Conservation (phyloP, 805 yeast species). For the Kodamaea lidongshanica region DNA sequence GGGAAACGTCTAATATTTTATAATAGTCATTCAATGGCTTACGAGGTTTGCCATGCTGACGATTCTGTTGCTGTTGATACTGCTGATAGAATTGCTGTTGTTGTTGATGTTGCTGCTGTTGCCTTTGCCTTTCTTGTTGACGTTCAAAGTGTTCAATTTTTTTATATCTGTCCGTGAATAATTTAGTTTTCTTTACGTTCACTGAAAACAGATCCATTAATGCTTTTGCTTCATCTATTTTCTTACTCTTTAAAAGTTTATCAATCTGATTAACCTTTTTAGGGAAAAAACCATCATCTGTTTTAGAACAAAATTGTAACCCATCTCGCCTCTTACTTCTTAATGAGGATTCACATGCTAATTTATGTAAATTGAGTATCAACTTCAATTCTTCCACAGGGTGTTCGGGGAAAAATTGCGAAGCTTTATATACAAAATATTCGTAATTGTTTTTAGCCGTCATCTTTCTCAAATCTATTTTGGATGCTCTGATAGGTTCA, state of each 20-base stretch:
- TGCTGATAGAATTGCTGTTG: constrained; percentile 34
- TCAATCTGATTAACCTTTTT: constrained; percentile 31
- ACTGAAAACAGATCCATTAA: constrained; percentile 28
- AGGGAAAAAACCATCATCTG: constrained; percentile 32
- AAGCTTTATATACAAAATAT: constrained; percentile 34
- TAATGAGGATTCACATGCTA: constrained; percentile 38
- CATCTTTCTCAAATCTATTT: constrained; percentile 19
- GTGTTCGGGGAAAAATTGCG: constrained; percentile 21
- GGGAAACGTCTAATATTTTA: constrained; percentile 62
- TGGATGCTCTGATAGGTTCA: constrained; percentile 22
- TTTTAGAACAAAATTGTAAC: constrained; percentile 18
- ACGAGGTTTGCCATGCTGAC: constrained; percentile 29
- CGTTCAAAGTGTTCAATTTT: constrained; percentile 25
- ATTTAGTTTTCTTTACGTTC: constrained; percentile 34
- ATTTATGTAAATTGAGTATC: constrained; percentile 27
- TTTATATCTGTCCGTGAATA: constrained; percentile 29
- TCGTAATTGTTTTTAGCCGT: constrained; percentile 36
- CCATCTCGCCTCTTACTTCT: constrained; percentile 19
- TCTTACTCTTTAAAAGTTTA: constrained; percentile 24
- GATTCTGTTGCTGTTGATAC: constrained; percentile 43
- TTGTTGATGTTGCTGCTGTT: constrained; percentile 35
- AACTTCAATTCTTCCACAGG: constrained; percentile 15
- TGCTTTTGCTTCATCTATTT: constrained; percentile 34
- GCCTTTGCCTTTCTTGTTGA: constrained; percentile 25
- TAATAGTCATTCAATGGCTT: constrained; percentile 64